Evolutionary conservation across 2,329 filamentous ascomycete genomes (phyloP), one percentile per base, ranked within the genome.

Genomic region (Beauveria sp.): DNA sequence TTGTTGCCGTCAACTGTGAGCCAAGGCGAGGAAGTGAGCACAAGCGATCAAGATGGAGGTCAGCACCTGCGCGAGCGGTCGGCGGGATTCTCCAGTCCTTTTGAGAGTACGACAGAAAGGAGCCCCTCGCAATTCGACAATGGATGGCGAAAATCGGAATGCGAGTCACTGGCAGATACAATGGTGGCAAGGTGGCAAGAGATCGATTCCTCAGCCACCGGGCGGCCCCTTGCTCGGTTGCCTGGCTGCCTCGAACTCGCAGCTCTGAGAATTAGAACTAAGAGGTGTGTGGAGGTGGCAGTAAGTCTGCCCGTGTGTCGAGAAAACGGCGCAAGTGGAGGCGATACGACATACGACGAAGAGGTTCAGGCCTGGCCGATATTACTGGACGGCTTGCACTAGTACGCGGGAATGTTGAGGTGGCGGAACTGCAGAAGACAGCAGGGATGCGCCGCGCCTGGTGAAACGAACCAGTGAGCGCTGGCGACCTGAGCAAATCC

Each of bases 321-420:
- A 49, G 34, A 10, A 58, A 58, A 49, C 30, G 45, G 55, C 34
- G 18, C 55, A 50, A 58, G 55, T 58, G 57, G 49, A 59, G 57
- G 47, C 47, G 46, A 59, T 59, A 59, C 57, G 57, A 59, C 57
- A 51, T 59, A 59, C 57, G 47, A 59, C 47, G 24, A 45, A 45
- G 20, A 5, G 38, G 24, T 20, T 50, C 38, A 28, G 46, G 24
- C 12, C 34, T 45, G n/a, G 34, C 55, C 46, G 24, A 43, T 42
- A 51, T 38, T 28, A 43, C 46, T 51, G 22, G 47, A 45, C 56
- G 22, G 45, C n/a, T 22, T 40, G 45, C 42, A 47, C 38, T 49
- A 57, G 34, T n/a, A 22, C 34, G 34, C 8, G 52, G 22, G 38
- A 42, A 26, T 30, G 52, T 28, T 45, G 47, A 45, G 24, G 47